Evolutionary conservation across 306 rosid genomes (phyloP).

Genomic region (Glycine soja): DNA sequence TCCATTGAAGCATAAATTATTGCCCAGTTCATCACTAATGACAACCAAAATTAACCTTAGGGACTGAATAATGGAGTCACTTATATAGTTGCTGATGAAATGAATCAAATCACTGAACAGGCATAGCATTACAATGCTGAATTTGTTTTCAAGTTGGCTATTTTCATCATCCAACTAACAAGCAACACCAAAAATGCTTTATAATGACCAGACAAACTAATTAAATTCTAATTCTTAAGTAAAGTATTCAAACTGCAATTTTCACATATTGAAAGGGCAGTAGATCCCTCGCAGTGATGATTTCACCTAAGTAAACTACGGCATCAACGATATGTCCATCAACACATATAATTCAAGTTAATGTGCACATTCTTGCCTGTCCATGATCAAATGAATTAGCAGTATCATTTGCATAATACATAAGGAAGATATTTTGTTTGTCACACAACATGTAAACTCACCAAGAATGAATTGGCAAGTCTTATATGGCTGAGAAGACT

Average conservation of each 20-base stretch:
- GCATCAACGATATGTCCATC: conserved; percentile 15
- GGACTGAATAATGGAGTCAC: conserved; percentile 5
- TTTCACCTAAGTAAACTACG: conserved; percentile 10
- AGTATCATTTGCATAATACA: background rate
- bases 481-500: conserved; percentile 84
- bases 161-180: conserved; percentile 2
- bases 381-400: conserved; percentile 6
- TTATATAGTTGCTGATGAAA: conserved; percentile 1
- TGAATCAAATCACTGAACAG: conserved; percentile 7
- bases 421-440: conserved; percentile 13
- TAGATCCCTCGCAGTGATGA: conserved; percentile 11
- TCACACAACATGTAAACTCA: conserved; percentile 48
- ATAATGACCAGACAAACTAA: conserved; percentile 15
- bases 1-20: background rate
- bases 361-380: conserved; percentile 25
- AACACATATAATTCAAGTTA: conserved; percentile 5
- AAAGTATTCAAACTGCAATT: conserved; percentile 15
- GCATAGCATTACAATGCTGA: conserved; percentile 5
- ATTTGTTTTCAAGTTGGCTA: background rate
- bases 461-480: conserved; percentile 93
- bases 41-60: conserved; percentile 2
- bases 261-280: background rate
- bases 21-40: background rate
- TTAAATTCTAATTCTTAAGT: background rate
- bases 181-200: background rate